These are phyloP conservation scores for Mycena indigotica DNA, from an alignment of 768 basidiomycete species.

Conservation along the genomic window DNA sequence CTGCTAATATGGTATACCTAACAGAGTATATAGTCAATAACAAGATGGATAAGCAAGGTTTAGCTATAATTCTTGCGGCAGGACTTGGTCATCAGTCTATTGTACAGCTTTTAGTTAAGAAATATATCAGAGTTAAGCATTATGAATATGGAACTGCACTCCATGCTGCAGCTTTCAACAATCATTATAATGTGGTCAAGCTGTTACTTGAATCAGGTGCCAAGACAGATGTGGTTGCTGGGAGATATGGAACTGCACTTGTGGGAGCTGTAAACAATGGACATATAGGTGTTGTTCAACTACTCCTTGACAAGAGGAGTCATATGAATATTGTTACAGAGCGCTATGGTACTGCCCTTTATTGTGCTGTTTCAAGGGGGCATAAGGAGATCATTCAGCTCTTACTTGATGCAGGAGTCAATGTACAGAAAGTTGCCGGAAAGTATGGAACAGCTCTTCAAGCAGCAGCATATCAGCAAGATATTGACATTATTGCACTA, in stretches of 20 bases:
- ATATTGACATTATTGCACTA: background rate
- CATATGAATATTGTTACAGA: background rate
- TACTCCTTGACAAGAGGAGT: background rate
- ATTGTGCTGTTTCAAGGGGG: background rate
- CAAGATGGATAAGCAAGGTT: too few species aligned
- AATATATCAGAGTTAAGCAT: too few species aligned
- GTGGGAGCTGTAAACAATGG: background rate
- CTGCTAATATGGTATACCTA: too few species aligned
- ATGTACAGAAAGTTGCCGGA: background rate
- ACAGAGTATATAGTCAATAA: too few species aligned
- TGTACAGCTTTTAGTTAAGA: too few species aligned
- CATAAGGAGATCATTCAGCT: background rate
- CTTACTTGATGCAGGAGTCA: background rate
- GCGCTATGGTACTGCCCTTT: background rate
- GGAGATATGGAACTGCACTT: background rate
- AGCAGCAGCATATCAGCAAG: background rate
- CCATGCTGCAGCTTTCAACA: background rate
- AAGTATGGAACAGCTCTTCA: conserved; percentile 7
- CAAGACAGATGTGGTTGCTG: background rate
- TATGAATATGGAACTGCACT: background rate
- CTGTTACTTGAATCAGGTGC: background rate
- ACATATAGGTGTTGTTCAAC: background rate
- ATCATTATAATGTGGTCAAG: background rate
- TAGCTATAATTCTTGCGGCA: too few species aligned
- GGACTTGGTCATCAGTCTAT: too few species aligned